Percentiles rank a stretch among this genome's conserved stretches.
These are phyloP conservation scores for Basipetospora chlamydospora DNA, from an alignment of 2,329 filamentous ascomycete species.

Conservation along the genomic window DNA sequence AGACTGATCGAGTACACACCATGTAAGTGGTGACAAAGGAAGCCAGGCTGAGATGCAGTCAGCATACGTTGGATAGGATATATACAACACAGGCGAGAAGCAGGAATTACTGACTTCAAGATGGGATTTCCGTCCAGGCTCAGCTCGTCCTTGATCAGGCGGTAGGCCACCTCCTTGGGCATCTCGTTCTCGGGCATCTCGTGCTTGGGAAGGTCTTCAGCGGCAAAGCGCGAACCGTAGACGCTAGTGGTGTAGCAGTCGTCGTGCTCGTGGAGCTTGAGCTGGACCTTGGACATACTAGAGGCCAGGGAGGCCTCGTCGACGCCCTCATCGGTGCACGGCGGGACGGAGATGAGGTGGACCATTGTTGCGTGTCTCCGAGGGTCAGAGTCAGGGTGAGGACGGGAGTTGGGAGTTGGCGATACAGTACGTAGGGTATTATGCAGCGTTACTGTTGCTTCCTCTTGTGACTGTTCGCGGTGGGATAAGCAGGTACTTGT, in stretches of 20 bases:
- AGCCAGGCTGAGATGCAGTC: conserved; percentile 47
- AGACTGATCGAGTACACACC: conserved; percentile 36
- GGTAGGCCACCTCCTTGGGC: conserved; percentile 85
- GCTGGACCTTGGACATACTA: conserved; percentile 19
- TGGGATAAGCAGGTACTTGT: no score
- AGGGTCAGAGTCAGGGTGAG: no score
- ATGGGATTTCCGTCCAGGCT: conserved; percentile 85
- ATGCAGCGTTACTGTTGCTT: no score
- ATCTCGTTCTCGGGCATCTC: conserved; percentile 86
- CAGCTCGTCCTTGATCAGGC: conserved; percentile 91
- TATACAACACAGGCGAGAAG: no score
- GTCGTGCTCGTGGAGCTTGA: conserved; percentile 34
- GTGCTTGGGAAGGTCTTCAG: conserved; percentile 61
- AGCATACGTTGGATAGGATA: no score
- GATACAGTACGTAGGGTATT: no score
- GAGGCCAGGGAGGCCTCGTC: no score
- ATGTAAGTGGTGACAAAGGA: conserved; percentile 96
- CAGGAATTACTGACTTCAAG: conserved; percentile 44
- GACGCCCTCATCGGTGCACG: conserved; percentile 10
- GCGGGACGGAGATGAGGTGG: conserved; percentile 30
- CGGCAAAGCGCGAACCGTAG: conserved; percentile 77
- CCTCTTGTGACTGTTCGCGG: no score
- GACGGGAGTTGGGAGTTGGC: no score
- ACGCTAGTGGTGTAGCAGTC: conserved; percentile 62
- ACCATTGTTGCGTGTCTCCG: conserved; percentile 33